Percentiles rank a stretch among this genome's conserved stretches.
These are phyloP conservation scores for Zygosaccharomyces rouxii DNA, from an alignment of 805 yeast genomes.

Conservation along the genomic window DNA sequence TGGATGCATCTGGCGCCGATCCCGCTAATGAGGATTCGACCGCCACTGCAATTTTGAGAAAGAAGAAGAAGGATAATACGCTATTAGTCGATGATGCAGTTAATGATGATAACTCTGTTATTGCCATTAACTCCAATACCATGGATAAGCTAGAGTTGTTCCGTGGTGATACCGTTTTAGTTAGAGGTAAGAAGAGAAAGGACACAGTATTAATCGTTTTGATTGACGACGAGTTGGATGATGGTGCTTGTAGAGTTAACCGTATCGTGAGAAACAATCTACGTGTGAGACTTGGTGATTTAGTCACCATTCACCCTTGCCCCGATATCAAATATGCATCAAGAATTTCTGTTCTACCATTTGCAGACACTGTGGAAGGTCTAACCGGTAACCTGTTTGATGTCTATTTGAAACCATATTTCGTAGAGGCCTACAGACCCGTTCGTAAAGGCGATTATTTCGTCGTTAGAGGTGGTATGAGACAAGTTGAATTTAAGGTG, in stretches of 20 bases:
- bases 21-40: slow-evolving; percentile 60
- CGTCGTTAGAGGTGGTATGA: slow-evolving; percentile 97
- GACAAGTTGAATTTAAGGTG: slow-evolving; percentile 97
- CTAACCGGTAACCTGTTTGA: slow-evolving; percentile 94
- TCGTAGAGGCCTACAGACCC: slow-evolving; percentile 98
- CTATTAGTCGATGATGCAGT: slow-evolving; percentile 94
- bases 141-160: slow-evolving; percentile 92
- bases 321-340: slow-evolving; percentile 97
- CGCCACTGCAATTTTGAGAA: slow-evolving; percentile 95
- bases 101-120: slow-evolving; percentile 94
- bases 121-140: slow-evolving; percentile 90
- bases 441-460: slow-evolving; percentile 96
- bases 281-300: slow-evolving; percentile 90
- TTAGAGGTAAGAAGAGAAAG: slow-evolving; percentile 96
- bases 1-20: slow-evolving; percentile 66
- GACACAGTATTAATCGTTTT: slow-evolving; percentile 95
- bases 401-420: slow-evolving; percentile 93
- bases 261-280: slow-evolving; percentile 94
- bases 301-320: slow-evolving; percentile 87
- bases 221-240: slow-evolving; percentile 94
- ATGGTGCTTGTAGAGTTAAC: slow-evolving; percentile 90
- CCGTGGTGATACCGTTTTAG: slow-evolving; percentile 96
- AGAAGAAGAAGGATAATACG: slow-evolving; percentile 97
- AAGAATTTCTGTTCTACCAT: slow-evolving; percentile 91
- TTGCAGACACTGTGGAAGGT: slow-evolving; percentile 98